These are phyloP conservation scores for Singerocomus rubriflavus DNA, from an alignment of 1,284 basidiomycete genomes.

Conservation along the genomic window DNA sequence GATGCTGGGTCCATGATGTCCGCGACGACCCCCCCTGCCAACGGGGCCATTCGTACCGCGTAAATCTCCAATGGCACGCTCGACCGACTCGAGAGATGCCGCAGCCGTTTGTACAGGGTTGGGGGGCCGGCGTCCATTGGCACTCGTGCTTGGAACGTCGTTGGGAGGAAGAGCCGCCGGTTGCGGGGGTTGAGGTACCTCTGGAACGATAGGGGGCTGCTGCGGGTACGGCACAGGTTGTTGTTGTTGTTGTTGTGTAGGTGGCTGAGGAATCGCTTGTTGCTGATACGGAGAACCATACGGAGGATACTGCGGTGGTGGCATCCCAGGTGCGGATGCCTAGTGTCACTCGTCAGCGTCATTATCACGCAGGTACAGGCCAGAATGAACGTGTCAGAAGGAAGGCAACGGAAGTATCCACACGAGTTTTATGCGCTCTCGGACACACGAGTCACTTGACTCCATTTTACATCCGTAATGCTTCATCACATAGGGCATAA, in stretches of 20 bases:
- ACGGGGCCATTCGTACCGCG: slow-evolving; percentile 49
- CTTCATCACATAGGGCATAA: slow-evolving; percentile 38
- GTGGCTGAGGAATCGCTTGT: slow-evolving; percentile 26
- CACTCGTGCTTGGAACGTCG: slow-evolving; percentile 25
- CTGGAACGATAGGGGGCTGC: slow-evolving; percentile 26
- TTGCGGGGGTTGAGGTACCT: slow-evolving; percentile 26
- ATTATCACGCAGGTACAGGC: background rate
- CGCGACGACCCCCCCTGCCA: slow-evolving; percentile 39
- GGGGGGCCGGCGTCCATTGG: slow-evolving; percentile 29
- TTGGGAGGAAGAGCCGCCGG: slow-evolving; percentile 10
- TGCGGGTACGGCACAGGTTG: slow-evolving; percentile 28
- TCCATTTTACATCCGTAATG: slow-evolving; percentile 51
- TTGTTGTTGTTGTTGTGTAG: slow-evolving; percentile 22
- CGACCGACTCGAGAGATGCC: slow-evolving; percentile 73
- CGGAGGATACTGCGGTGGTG: slow-evolving; percentile 29
- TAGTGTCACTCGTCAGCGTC: slow-evolving; percentile 17
- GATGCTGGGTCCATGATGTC: slow-evolving; percentile 25
- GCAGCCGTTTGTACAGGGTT: slow-evolving; percentile 66
- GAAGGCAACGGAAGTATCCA: slow-evolving; percentile 61
- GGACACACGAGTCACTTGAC: slow-evolving; percentile 37
- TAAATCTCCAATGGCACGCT: slow-evolving; percentile 74
- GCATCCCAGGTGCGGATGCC: slow-evolving; percentile 36
- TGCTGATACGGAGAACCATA: slow-evolving; percentile 31
- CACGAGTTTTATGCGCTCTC: slow-evolving; percentile 53
- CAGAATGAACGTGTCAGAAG: slow-evolving; percentile 40